phyloP scores from a whole-genome alignment of 2,329 filamentous ascomycete genomes.

The Hypoxylon sp. region DNA sequence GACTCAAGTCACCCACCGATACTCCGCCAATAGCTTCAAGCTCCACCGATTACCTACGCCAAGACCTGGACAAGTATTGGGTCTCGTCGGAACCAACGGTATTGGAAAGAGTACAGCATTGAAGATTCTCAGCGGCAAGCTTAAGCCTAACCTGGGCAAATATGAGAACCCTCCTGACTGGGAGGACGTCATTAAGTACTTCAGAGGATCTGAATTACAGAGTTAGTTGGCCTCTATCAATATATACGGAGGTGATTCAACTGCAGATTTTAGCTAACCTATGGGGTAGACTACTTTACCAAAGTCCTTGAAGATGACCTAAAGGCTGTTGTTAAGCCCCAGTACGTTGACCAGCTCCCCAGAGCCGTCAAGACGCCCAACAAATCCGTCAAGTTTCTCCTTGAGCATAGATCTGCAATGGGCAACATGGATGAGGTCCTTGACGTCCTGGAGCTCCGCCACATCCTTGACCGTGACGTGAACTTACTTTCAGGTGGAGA shows the following conservation, averaged over 20 bases:
- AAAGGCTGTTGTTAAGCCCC: conserved; percentile 98
- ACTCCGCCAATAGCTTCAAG: conserved; percentile 99
- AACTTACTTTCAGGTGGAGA: conserved; percentile 94
- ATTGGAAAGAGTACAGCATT: conserved; percentile 99
- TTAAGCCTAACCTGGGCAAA: conserved; percentile 96
- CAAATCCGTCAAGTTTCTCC: conserved; percentile 83
- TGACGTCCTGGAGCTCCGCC: conserved; percentile 86
- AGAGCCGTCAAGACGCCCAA: conserved; percentile 87
- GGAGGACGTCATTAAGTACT: conserved; percentile 99
- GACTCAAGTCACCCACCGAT: conserved; percentile 97
- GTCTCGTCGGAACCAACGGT: conserved; percentile 99
- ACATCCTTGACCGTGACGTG: conserved; percentile 94
- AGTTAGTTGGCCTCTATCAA: conserved; percentile 70
- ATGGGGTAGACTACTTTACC: conserved; percentile 88
- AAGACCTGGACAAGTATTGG: conserved; percentile 92
- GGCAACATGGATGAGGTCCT: conserved; percentile 86
- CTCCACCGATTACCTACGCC: conserved; percentile 97
- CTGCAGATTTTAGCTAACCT: conserved; percentile 45
- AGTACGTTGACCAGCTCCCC: conserved; percentile 99
- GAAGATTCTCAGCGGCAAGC: conserved; percentile 98
- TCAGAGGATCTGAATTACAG: conserved; percentile 96
- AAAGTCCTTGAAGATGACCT: conserved; percentile 97
- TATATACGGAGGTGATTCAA: conserved; percentile 25
- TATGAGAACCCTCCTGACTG: conserved; percentile 98
- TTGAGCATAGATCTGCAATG: conserved; percentile 82